Percentiles rank a stretch among this genome's conserved stretches.
phyloP scores from a whole-genome alignment of 2,329 filamentous ascomycete genomes.

The Tothia fuscella region DNA sequence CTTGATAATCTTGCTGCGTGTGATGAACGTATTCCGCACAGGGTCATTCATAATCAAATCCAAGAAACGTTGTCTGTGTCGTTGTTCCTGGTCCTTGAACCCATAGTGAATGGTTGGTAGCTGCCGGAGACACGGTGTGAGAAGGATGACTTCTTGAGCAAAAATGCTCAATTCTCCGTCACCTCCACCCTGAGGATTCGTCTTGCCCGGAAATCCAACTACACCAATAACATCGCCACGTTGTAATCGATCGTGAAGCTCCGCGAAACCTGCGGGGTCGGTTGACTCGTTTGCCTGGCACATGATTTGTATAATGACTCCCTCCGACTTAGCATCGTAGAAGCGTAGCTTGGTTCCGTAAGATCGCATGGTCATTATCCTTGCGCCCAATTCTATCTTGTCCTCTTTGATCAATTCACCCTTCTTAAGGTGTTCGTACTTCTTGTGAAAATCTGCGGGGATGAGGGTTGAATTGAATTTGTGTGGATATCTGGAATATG shows the following conservation, averaged over 20 bases:
- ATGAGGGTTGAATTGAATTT: constrained; percentile 82
- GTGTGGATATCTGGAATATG: constrained; percentile 58
- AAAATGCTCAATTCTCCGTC: constrained; percentile 95
- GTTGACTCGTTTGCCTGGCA: constrained; percentile 73
- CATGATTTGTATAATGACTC: constrained; percentile 77
- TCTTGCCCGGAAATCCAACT: constrained; percentile 71
- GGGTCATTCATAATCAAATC: constrained; percentile 95
- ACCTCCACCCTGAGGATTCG: constrained; percentile 75
- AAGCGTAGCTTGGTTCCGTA: constrained; percentile 80
- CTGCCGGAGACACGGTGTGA: constrained; percentile 85
- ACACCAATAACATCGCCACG: constrained; percentile 90
- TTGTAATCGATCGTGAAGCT: constrained; percentile 80
- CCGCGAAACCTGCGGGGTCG: constrained; percentile 60
- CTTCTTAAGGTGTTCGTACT: constrained; percentile 73
- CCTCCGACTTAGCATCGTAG: constrained; percentile 65
- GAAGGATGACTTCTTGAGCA: constrained; percentile 58
- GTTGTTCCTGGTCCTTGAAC: constrained; percentile 83
- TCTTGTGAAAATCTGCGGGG: constrained; percentile 63
- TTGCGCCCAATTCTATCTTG: constrained; percentile 64
- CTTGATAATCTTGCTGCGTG: constrained; percentile 73
- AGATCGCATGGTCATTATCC: constrained; percentile 80
- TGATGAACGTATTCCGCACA: constrained; percentile 71
- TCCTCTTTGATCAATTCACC: constrained; percentile 71
- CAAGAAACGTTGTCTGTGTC: constrained; percentile 67
- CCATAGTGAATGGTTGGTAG: constrained; percentile 85